Conservation (phyloP, 1,284 basidiomycete species). For the Apiotrichum laibachii region DNA sequence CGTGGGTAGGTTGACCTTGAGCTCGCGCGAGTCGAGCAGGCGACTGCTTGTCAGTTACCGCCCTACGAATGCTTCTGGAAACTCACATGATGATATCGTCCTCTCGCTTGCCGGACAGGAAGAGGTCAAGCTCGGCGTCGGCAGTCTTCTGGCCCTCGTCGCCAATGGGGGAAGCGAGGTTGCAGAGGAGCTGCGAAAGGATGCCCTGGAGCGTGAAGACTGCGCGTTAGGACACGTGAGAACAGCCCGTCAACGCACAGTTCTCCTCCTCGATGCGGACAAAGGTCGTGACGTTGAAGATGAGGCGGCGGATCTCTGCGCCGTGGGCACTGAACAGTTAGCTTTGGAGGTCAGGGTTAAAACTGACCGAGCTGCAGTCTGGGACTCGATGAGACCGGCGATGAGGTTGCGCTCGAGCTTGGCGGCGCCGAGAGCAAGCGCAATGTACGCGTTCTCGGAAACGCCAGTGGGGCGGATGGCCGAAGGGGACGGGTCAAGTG, state of each 20-base stretch:
- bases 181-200: conserved; percentile 42
- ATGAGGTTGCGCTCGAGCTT: conserved; percentile 45
- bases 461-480: not conserved
- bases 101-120: conserved; percentile 38
- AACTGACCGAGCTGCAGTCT: conserved; percentile 32
- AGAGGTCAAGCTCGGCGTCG: conserved; percentile 24
- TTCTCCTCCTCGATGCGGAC: conserved; percentile 36
- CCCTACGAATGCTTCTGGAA: no score
- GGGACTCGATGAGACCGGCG: conserved; percentile 34
- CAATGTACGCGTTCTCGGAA: conserved; percentile 25
- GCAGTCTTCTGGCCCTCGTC: conserved; percentile 20
- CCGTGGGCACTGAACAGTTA: conserved; percentile 27
- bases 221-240: conserved; percentile 8
- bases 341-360: not conserved
- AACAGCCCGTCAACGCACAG: conserved; percentile 32
- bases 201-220: conserved; percentile 39
- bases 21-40: conserved; percentile 66
- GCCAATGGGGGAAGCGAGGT: conserved; percentile 41
- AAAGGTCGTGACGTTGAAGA: conserved; percentile 45
- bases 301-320: conserved; percentile 26
- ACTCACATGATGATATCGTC: conserved; percentile 66
- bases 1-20: conserved; percentile 60
- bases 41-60: conserved; percentile 58
- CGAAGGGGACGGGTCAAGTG: conserved; percentile 6
- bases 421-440: conserved; percentile 29